A percentile compares a stretch with the other conserved stretches of the same genome.
These are phyloP conservation scores for Silene vulgaris DNA, from an alignment of 179 eudicot genomes.

Conservation along the genomic window DNA sequence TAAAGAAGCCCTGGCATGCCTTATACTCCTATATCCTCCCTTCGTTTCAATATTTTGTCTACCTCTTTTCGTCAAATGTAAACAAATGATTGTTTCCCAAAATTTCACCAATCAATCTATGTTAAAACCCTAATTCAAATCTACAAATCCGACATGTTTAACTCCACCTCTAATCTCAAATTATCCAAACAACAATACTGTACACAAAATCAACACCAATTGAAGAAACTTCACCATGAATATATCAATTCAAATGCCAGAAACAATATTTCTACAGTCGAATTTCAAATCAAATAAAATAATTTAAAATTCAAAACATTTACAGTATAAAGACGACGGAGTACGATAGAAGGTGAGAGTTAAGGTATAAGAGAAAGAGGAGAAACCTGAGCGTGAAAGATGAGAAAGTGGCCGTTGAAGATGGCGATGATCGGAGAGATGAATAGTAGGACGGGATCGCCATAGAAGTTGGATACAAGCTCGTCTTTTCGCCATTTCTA, in stretches of 20 bases:
- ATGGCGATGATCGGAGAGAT: neutral
- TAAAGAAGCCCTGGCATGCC: neutral
- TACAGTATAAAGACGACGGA: neutral
- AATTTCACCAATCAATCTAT: neutral
- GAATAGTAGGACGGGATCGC: neutral
- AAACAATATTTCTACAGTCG: neutral
- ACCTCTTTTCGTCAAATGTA: no score
- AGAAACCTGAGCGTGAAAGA: slow-evolving; percentile 8
- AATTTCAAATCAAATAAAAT: no score
- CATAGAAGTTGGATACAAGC: slow-evolving; percentile 1
- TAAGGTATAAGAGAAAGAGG: neutral
- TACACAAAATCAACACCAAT: neutral
- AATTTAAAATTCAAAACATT: neutral
- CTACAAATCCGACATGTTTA: neutral
- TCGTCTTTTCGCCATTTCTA: neutral
- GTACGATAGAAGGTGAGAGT: neutral
- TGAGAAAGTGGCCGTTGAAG: neutral
- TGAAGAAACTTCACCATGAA: neutral
- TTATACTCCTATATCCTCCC: no score
- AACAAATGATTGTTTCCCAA: neutral
- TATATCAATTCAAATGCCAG: neutral
- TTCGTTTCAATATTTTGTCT: no score
- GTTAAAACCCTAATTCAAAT: neutral
- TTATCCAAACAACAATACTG: neutral
- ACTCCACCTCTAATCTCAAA: neutral